Evolutionary conservation across 495 filamentous ascomycete species (phyloP).

Genomic region (Neurospora sp.): DNA sequence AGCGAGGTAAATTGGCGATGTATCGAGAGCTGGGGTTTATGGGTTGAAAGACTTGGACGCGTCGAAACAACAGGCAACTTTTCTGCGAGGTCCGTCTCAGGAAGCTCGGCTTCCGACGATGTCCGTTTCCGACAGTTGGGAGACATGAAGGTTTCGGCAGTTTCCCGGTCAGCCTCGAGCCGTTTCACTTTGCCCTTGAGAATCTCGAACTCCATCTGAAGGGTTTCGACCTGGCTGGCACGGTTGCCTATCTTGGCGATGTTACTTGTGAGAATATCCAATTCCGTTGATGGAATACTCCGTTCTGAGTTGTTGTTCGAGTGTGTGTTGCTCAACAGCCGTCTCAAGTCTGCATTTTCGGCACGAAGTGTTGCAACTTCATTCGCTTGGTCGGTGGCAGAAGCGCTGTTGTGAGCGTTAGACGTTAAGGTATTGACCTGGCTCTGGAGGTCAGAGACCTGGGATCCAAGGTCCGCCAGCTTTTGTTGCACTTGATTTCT

Average conservation of each 20-base stretch:
- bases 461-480: not conserved
- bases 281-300: slow-evolving; percentile 19
- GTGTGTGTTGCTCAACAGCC: slow-evolving; percentile 18
- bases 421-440: slow-evolving; percentile 3
- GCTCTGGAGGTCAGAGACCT: not conserved
- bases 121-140: slow-evolving; percentile 5
- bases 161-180: slow-evolving; percentile 11
- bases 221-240: slow-evolving; percentile 28
- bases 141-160: not conserved
- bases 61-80: not conserved
- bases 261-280: slow-evolving; percentile 28
- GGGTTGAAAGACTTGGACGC: not conserved
- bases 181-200: slow-evolving; percentile 25
- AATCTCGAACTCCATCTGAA: slow-evolving; percentile 32
- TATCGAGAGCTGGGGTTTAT: not conserved
- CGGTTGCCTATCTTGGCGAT: slow-evolving; percentile 27
- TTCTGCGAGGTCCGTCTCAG: not conserved
- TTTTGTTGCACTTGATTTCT: not conserved
- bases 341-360: slow-evolving; percentile 15
- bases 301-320: slow-evolving; percentile 1
- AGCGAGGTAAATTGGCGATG: accelerated
- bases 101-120: not conserved
- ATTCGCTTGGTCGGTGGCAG: slow-evolving; percentile 2
- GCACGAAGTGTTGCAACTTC: slow-evolving; percentile 7
- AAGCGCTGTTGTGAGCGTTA: not conserved